Conservation (phyloP, 768 basidiomycete genomes). For the Boletellus sp. region DNA sequence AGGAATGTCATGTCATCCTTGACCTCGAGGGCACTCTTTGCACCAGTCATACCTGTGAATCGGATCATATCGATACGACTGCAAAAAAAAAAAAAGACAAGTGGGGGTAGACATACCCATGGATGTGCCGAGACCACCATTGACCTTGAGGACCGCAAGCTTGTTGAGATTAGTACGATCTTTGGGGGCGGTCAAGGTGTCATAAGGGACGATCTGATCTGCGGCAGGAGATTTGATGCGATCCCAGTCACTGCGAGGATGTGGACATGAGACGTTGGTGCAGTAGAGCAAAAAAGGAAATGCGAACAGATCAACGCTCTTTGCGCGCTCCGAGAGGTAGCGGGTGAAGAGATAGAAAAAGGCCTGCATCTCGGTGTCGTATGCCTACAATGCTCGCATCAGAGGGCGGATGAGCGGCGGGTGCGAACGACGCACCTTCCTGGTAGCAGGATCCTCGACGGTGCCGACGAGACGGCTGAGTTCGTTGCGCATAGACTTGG, state of each 20-base stretch:
- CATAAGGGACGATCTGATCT: slow-evolving; percentile 63
- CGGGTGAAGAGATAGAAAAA: slow-evolving; percentile 83
- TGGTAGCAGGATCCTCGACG: slow-evolving; percentile 73
- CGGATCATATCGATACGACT: slow-evolving; percentile 1
- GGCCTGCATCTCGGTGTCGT: slow-evolving; percentile 79
- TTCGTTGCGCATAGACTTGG: slow-evolving; percentile 98
- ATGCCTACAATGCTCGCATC: slow-evolving; percentile 44
- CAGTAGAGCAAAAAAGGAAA: slow-evolving; percentile 12
- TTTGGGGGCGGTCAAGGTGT: slow-evolving; percentile 42
- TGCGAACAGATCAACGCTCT: slow-evolving; percentile 65
- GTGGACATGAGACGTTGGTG: slow-evolving; percentile 2
- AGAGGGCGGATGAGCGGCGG: slow-evolving; percentile 6
- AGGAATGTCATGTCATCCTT: slow-evolving; percentile 70
- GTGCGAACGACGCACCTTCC: slow-evolving; percentile 55
- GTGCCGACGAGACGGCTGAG: slow-evolving; percentile 88
- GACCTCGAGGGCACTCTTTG: slow-evolving; percentile 73
- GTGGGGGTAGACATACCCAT: slow-evolving; percentile 38
- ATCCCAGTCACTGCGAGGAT: slow-evolving; percentile 33
- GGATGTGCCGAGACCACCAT: slow-evolving; percentile 70
- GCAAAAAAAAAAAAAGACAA: not conserved
- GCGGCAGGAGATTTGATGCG: slow-evolving; percentile 58
- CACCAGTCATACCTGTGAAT: slow-evolving; percentile 48
- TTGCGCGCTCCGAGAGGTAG: slow-evolving; percentile 67
- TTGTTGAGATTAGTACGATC: slow-evolving; percentile 55
- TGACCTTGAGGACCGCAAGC: slow-evolving; percentile 75